Base-by-base conservation (phyloP, 164 flowering plant genomes). In the Magnolia sinica region DNA sequence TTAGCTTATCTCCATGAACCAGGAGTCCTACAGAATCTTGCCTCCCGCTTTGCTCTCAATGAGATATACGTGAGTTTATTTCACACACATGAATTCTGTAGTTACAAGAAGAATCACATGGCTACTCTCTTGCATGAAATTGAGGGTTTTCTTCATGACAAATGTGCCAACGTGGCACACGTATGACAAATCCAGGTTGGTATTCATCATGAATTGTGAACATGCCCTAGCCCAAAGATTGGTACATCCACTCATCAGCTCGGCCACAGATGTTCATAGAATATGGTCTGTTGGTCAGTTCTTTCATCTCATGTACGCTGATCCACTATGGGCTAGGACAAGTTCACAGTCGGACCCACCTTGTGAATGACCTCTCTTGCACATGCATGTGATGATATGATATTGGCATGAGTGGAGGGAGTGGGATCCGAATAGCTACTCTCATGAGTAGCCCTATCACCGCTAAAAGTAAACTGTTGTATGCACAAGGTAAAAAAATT, bases 1-100 rank as follows among this genome's bases (percentile, higher is more conserved):
- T 83, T 93, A 70, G 88, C 97, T 50, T 93, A 93, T 78, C 89
- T 93, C 64, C 95, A 93, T 77, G 97, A 93, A 73, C 97, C 97
- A 50, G 97, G 97, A 74, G 95, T 93, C 19, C 86, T 93, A 13
- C 84, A 89, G 49, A 93, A 93, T 73, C 91, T 93, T 64, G 88
- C 87, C 24, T 82, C 87, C 58, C 86, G 97, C 70, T 93, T 87
- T 81, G 84, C 87, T 49, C 87, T 93, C 50, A 93, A 93, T 84
- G 97, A 93, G 82, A 93, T 93, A 77, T 93, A 93, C 85, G 97
- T 93, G 75, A 87, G 92, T 81, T 2, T 68, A 13, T 8, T 73
- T 68, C 67, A 49, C 70, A 78, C 14, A 68, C 29, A 68, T 13
- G 1, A 68, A 31, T 64, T 37, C 45, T 37, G 45, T 37, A 37